Evolutionary conservation across 257 asterid species (phyloP).

Genomic region (Ehretia macrophylla): DNA sequence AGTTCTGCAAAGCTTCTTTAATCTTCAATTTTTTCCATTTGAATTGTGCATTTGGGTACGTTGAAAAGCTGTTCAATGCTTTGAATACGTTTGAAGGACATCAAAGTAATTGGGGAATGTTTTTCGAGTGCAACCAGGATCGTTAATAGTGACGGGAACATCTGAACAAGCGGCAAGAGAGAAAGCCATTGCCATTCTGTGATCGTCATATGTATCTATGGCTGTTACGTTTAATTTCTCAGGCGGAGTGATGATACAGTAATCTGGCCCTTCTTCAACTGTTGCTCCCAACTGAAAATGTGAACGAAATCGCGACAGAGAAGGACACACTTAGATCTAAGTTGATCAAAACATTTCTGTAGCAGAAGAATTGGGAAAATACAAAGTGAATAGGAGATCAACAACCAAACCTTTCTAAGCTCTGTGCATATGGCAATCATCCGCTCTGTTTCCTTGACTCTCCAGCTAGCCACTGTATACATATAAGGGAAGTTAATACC

Average conservation of each 20-base stretch:
- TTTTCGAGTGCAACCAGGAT: conserved; percentile 96
- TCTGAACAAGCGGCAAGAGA: conserved; percentile 96
- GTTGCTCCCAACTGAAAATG: conserved; percentile 80
- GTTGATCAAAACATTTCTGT: background rate
- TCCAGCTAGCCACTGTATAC: conserved; percentile 95
- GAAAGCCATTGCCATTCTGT: conserved; percentile 98
- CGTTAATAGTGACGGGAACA: conserved; percentile 84
- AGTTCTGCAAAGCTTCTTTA: background rate
- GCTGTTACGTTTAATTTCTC: conserved; percentile 75
- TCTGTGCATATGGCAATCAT: conserved; percentile 98
- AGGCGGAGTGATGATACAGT: conserved; percentile 89
- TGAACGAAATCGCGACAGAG: conserved; percentile 2
- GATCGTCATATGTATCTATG: conserved; percentile 92
- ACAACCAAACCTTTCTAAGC: conserved; percentile 69
- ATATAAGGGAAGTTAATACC: background rate
- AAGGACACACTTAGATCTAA: background rate
- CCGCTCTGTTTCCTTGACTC: conserved; percentile 97
- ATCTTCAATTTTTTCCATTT: background rate
- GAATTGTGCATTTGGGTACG: background rate
- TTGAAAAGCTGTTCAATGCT: conserved; percentile 36
- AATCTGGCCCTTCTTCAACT: conserved; percentile 92
- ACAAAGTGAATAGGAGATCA: conserved; percentile 1
- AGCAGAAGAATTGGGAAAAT: background rate
- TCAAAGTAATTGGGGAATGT: conserved; percentile 90
- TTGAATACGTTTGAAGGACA: conserved; percentile 60